Evolutionary conservation across 164 flowering plant species (phyloP).

Genomic region (Stephania cephalantha): DNA sequence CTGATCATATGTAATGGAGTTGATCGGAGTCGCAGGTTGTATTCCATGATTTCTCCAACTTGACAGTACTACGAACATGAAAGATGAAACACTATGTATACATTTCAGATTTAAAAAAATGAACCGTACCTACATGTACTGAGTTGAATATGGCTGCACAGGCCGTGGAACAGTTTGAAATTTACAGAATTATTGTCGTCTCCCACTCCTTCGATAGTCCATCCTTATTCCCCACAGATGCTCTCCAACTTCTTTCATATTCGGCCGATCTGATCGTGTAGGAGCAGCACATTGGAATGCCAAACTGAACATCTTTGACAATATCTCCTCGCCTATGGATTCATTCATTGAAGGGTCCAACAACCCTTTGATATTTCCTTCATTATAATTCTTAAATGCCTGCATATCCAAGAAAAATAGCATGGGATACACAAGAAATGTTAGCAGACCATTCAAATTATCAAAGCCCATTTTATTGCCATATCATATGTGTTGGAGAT

Average conservation of each 20-base stretch:
- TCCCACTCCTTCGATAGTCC: conserved; percentile 46
- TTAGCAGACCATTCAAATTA: not conserved
- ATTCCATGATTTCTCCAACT: not conserved
- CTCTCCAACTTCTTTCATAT: conserved; percentile 83
- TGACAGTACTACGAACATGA: not conserved
- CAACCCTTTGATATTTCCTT: conserved; percentile 41
- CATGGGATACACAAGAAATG: not conserved
- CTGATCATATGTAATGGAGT: not conserved
- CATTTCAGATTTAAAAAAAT: not conserved
- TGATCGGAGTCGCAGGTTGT: not conserved
- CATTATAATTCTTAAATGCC: conserved; percentile 61
- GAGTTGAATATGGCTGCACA: not conserved
- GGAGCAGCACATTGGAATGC: conserved; percentile 90
- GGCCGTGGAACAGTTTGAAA: not conserved
- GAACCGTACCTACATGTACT: not conserved
- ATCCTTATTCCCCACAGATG: conserved; percentile 80
- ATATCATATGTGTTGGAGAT: too few relatives aligned
- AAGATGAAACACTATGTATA: not conserved
- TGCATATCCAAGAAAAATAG: conserved; percentile 27
- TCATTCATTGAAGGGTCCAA: conserved; percentile 72
- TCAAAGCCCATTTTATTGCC: too few relatives aligned
- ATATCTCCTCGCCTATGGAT: conserved; percentile 31
- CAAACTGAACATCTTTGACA: conserved; percentile 55
- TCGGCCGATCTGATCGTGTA: conserved; percentile 68
- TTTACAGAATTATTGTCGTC: conserved; percentile 15